Conservation (phyloP, 805 yeast species). For the Suhomyces xylopsoci region DNA sequence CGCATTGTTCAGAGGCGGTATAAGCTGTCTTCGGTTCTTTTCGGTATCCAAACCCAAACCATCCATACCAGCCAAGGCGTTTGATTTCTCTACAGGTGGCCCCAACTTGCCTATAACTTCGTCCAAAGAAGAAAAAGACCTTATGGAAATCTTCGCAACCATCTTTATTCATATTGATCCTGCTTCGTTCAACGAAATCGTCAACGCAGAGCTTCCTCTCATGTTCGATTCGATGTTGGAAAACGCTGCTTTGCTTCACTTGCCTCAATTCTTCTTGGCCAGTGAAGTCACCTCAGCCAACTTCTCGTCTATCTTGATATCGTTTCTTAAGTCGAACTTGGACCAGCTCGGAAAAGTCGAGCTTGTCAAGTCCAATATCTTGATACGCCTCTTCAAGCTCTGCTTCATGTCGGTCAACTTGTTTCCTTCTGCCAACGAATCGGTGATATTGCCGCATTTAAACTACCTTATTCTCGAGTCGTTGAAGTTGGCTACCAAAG, state of each 20-base stretch:
- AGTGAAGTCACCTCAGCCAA: slow-evolving; percentile 93
- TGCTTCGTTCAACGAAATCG: slow-evolving; percentile 90
- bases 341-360: slow-evolving; percentile 80
- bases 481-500: slow-evolving; percentile 71
- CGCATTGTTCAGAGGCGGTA: slow-evolving; percentile 78
- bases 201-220: slow-evolving; percentile 73
- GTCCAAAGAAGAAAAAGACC: slow-evolving; percentile 88
- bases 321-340: slow-evolving; percentile 70
- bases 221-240: slow-evolving; percentile 75
- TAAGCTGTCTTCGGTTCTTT: slow-evolving; percentile 75
- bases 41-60: slow-evolving; percentile 52
- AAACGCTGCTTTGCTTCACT: slow-evolving; percentile 81
- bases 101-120: slow-evolving; percentile 83
- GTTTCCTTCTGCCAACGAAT: slow-evolving; percentile 84
- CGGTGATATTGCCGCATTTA: slow-evolving; percentile 83
- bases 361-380: slow-evolving; percentile 69
- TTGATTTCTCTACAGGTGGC: slow-evolving; percentile 66
- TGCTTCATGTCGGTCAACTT: slow-evolving; percentile 95
- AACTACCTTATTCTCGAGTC: slow-evolving; percentile 79
- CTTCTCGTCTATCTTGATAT: slow-evolving; percentile 78
- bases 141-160: slow-evolving; percentile 93
- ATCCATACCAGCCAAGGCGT: slow-evolving; percentile 29
- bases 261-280: slow-evolving; percentile 91
- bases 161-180: slow-evolving; percentile 93
- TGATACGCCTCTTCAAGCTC: slow-evolving; percentile 82